Percentiles rank a stretch among this genome's conserved stretches.
Evolutionary conservation across 169 alveolate genomes (phyloP).

Genomic region (Cryptosporidium baileyi): DNA sequence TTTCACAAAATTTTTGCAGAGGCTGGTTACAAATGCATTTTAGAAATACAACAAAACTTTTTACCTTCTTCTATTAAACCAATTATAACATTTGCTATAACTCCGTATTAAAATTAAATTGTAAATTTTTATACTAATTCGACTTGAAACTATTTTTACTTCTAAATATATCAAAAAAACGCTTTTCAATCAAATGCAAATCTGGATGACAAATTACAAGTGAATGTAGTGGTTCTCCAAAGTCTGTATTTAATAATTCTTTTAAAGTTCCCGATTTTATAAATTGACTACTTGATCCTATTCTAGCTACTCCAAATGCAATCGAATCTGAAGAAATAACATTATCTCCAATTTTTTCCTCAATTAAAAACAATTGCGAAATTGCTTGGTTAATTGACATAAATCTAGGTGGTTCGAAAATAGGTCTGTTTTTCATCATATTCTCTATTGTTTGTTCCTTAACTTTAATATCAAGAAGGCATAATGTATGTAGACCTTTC

Average conservation of each 20-base stretch:
- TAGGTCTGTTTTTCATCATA: slow-evolving; percentile 89
- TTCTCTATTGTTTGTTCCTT: slow-evolving; percentile 96
- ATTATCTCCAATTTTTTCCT: slow-evolving; percentile 63
- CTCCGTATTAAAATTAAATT: neutral
- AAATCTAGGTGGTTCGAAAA: slow-evolving; percentile 92
- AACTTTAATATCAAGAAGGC: slow-evolving; percentile 96
- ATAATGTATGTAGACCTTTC: slow-evolving; percentile 93
- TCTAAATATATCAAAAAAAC: slow-evolving; percentile 74
- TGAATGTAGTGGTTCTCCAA: slow-evolving; percentile 95
- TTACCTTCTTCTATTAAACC: slow-evolving; percentile 50
- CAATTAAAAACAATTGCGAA: slow-evolving; percentile 89
- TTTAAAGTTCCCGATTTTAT: slow-evolving; percentile 85
- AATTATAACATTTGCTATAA: slow-evolving; percentile 58
- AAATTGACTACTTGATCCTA: slow-evolving; percentile 86
- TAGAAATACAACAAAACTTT: slow-evolving; percentile 54
- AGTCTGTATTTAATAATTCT: slow-evolving; percentile 83
- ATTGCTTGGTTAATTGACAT: slow-evolving; percentile 92
- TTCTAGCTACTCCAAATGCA: slow-evolving; percentile 93
- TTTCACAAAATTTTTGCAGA: slow-evolving; percentile 20
- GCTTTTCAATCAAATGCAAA: slow-evolving; percentile 91
- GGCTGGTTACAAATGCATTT: slow-evolving; percentile 41
- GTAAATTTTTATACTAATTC: neutral
- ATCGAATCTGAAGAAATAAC: slow-evolving; percentile 77
- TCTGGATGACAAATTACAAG: slow-evolving; percentile 90
- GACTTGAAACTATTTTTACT: neutral